Conservation (phyloP, 2,329 filamentous ascomycete species). For the Pleoardoris graminearum region DNA sequence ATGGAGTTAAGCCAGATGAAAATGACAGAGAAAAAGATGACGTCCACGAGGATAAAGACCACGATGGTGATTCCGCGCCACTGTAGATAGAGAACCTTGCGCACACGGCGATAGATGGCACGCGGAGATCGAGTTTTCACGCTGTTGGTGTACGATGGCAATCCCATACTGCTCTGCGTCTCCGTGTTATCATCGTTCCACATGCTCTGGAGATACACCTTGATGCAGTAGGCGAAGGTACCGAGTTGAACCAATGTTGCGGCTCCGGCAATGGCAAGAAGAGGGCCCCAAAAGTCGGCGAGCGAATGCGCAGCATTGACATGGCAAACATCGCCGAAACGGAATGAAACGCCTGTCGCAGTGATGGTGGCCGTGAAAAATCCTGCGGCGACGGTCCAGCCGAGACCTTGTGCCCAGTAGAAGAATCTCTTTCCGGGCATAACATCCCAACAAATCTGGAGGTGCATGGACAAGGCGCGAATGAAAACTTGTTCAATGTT, state of each 20-base stretch:
- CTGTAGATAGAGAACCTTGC: conserved; percentile 84
- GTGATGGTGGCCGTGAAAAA: conserved; percentile 77
- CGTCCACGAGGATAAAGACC: conserved; percentile 84
- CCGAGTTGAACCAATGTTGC: conserved; percentile 80
- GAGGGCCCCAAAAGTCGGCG: conserved; percentile 85
- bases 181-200: conserved; percentile 72
- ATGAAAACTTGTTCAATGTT: conserved; percentile 66
- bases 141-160: conserved; percentile 72
- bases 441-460: conserved; percentile 98
- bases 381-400: conserved; percentile 81
- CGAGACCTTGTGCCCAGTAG: conserved; percentile 75
- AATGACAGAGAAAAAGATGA: conserved; percentile 89
- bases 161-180: conserved; percentile 62
- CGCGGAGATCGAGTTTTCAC: conserved; percentile 78
- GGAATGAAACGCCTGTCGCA: conserved; percentile 89
- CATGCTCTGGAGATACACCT: conserved; percentile 87
- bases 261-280: conserved; percentile 75
- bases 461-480: conserved; percentile 85
- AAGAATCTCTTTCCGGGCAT: conserved; percentile 88
- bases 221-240: conserved; percentile 84
- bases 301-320: conserved; percentile 88
- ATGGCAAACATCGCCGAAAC: conserved; percentile 89
- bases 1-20: conserved; percentile 80
- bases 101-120: conserved; percentile 84
- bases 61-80: conserved; percentile 94